Percentiles rank a stretch among this genome's conserved stretches.
Conservation (phyloP, 1,139 yeast species). For the Debaryomyces nepalensis region DNA sequence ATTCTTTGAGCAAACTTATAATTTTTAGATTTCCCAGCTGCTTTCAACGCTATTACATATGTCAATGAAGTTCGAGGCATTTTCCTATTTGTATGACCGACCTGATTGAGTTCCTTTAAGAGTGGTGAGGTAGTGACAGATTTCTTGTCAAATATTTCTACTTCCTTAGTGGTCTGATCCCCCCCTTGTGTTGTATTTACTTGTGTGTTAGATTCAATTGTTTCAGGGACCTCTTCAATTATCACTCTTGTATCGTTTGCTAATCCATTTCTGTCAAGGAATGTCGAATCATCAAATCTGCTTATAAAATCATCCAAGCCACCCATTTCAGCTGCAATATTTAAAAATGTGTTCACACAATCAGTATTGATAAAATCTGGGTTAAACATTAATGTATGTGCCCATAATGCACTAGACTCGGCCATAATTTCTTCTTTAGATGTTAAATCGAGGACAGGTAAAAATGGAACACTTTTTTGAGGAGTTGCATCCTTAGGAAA, state of each 20-base stretch:
- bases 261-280: constrained; percentile 35
- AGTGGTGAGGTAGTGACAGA: constrained; percentile 35
- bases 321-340: constrained; percentile 55
- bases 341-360: constrained; percentile 56
- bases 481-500: constrained; percentile 22
- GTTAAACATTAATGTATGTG: constrained; percentile 47
- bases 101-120: constrained; percentile 19
- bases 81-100: constrained; percentile 19
- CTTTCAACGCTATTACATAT: constrained; percentile 67
- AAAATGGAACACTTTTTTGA: constrained; percentile 58
- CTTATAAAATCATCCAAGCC: constrained; percentile 52
- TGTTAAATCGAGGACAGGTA: constrained; percentile 58
- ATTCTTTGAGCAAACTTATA: constrained; percentile 62
- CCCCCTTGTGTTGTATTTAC: constrained; percentile 14
- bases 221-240: constrained; percentile 29
- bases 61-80: constrained; percentile 55
- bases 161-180: constrained; percentile 16
- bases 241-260: constrained; percentile 20
- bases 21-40: constrained; percentile 61
- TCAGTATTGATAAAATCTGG: constrained; percentile 49
- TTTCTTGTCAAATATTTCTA: constrained; percentile 12
- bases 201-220: constrained; percentile 14
- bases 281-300: constrained; percentile 55
- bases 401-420: constrained; percentile 82
- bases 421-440: constrained; percentile 55